Evolutionary conservation across 2,329 filamentous ascomycete species (phyloP), one percentile per base, ranked within the genome.

Genomic region (Fragosphaeria purpurea): DNA sequence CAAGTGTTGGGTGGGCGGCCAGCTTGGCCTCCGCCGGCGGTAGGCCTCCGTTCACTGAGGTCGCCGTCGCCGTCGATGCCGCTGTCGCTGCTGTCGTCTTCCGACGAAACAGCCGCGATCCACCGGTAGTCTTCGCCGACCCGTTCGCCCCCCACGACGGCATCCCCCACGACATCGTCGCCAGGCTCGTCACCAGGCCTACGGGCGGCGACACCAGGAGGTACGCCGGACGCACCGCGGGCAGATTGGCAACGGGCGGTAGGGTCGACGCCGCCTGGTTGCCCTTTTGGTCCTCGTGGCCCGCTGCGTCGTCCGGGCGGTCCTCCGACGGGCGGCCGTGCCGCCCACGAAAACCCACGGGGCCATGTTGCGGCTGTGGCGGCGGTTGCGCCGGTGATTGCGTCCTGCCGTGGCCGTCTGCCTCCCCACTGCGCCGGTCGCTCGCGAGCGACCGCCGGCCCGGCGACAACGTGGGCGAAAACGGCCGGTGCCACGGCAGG

Each of bases 181-280:
- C 74, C 13, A 88, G 68, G 52, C 75, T 73, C 6, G 77, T 80
- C 3, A 84, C 67, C 1, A 79, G 51, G 0, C 80, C 80, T 34
- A 80, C 70, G 0, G 86, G 71, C 2, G 85, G 85, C 0, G 85
- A 88, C 7, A 90, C 70, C 8, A 88, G 68, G 1, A 90, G 65
- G 56, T 84, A 85, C 1, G 75, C 77, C 5, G 68, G 66, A 32
- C 60, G 67, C 13, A 68, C 72, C 11, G 55, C 53, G 11, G 58
- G 61, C 31, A 74, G 62, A 45, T 66, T 61, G 5, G 61, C 48
- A 2, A 73, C 57, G 0, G 57, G 58, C 31, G 59, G 64, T 37
- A 63, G 55, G 32, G 56, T 60, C 4, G 53, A 50, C 48, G 58
- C 47, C 7, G 51, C 44, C 38, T 55, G 41, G 8, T 34, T 31